Evolutionary conservation across 2,329 filamentous ascomycete species (phyloP), one percentile per base, ranked within the genome.

Genomic region (Diaporthe ampelina): DNA sequence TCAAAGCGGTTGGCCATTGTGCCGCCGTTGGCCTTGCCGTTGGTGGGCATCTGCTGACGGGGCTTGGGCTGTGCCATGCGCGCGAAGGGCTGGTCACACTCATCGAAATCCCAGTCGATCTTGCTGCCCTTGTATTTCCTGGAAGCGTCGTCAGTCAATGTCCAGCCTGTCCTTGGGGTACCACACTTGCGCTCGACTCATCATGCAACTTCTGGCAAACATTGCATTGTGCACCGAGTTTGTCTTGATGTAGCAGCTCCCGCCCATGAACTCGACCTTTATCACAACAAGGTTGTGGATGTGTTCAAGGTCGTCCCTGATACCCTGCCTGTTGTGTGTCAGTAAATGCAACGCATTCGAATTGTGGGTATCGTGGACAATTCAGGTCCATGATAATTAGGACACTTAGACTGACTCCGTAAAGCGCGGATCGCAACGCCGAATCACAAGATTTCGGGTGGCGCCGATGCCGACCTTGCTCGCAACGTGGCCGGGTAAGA

Each of bases 241-340:
- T 10, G 92, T 94, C 72, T 90, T 91, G 77, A 97, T 91, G 81
- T 90, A 90, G 74, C 89, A 93, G 81, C 91, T 89, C 5, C 87
- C 86, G 24, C 87, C 85, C 3, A 83, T 82, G 81, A 94, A 92
- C 10, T 84, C 83, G 58, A 97, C 84, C 57, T 89, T 89, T 78
- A 97, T 86, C 15, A 97, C 89, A 29, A 92, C 85, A 1, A 97
- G 87, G 76, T 94, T 94, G 84, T 96, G 92, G 75, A 97, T 96
- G 80, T 97, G 94, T 32, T 95, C 92, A 50, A 97, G 87, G 78
- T 97, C 93, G 6, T 92, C 88, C 15, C 93, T 91, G 76, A 97
- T 91, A 21, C 84, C 83, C 10, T 89, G 84, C 77, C 59, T 63
- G 26, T 17, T 63, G 9, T 63, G 24, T 48, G 59, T 63, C 21